Conservation (phyloP, 2,329 filamentous ascomycete species). For the Xylariales sp. region DNA sequence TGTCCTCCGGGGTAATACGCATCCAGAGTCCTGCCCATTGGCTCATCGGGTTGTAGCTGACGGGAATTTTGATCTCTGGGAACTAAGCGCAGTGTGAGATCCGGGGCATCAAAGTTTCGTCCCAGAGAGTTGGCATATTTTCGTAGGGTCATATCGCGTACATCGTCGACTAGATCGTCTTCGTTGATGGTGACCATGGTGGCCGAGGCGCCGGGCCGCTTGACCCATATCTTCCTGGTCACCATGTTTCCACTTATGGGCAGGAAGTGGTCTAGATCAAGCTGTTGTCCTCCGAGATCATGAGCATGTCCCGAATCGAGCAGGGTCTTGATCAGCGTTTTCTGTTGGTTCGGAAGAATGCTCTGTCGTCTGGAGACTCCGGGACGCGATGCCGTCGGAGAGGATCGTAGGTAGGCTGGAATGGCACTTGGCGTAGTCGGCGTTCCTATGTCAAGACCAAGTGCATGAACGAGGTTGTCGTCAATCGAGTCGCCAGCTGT, state of each 20-base stretch:
- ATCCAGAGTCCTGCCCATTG: slow-evolving; percentile 73
- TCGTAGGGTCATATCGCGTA: slow-evolving; percentile 83
- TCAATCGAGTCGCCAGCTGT: slow-evolving; percentile 10
- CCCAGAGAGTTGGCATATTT: slow-evolving; percentile 95
- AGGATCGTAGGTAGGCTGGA: slow-evolving; percentile 11
- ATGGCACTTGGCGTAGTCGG: slow-evolving; percentile 10
- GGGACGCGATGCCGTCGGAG: slow-evolving; percentile 21
- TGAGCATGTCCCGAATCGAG: slow-evolving; percentile 39
- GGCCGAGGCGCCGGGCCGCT: slow-evolving; percentile 75
- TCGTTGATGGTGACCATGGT: slow-evolving; percentile 82
- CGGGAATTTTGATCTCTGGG: slow-evolving; percentile 64
- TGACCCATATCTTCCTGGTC: slow-evolving; percentile 90
- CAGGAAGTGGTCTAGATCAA: slow-evolving; percentile 29
- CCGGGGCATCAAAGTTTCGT: slow-evolving; percentile 82
- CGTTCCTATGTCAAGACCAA: slow-evolving; percentile 13
- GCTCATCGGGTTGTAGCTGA: slow-evolving; percentile 78
- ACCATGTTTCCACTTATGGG: slow-evolving; percentile 49
- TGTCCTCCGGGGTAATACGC: slow-evolving; percentile 83
- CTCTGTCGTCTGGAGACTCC: slow-evolving; percentile 36
- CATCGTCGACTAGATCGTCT: slow-evolving; percentile 90
- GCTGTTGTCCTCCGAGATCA: slow-evolving; percentile 36
- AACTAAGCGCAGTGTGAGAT: slow-evolving; percentile 73
- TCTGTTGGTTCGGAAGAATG: slow-evolving; percentile 39
- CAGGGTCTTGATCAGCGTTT: slow-evolving; percentile 46
- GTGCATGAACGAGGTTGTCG: slow-evolving; percentile 11